Percentiles rank a stretch among this genome's conserved stretches.
These are phyloP conservation scores for Neonectria sp. DNA, from an alignment of 2,329 filamentous ascomycete genomes.

Conservation along the genomic window DNA sequence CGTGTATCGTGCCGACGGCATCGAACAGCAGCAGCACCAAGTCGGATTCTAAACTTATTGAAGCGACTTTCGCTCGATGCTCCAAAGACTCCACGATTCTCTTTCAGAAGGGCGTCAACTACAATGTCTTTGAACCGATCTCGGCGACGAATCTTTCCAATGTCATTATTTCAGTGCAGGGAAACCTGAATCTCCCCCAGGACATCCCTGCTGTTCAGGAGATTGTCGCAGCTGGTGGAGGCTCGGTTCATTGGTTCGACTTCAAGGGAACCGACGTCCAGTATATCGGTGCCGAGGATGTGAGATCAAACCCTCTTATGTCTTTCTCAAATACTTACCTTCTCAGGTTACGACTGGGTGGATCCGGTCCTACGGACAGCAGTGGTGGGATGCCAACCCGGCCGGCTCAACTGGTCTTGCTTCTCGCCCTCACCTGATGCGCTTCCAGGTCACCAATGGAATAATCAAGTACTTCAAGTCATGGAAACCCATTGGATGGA, in stretches of 20 bases:
- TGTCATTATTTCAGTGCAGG: conserved; percentile 27
- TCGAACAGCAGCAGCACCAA: conserved; percentile 19
- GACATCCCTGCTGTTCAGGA: conserved; percentile 27
- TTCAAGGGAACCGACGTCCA: conserved; percentile 26
- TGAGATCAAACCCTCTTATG: background rate
- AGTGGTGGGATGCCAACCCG: conserved; percentile 31
- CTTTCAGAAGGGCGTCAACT: conserved; percentile 27
- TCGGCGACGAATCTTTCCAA: conserved; percentile 21
- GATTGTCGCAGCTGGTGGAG: conserved; percentile 24
- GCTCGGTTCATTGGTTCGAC: conserved; percentile 29
- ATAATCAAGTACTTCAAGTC: conserved; percentile 30
- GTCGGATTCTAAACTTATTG: conserved; percentile 19
- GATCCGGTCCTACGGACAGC: conserved; percentile 28
- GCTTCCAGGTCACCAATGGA: conserved; percentile 30
- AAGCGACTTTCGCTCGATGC: conserved; percentile 18
- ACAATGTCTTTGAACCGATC: conserved; percentile 29
- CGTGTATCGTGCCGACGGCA: conserved; percentile 21
- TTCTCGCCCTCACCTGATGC: conserved; percentile 25
- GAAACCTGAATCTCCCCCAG: conserved; percentile 24
- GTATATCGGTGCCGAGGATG: conserved; percentile 24
- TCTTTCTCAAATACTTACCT: background rate
- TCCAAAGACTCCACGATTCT: conserved; percentile 23
- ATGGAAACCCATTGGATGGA: conserved; percentile 31
- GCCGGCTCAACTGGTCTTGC: conserved; percentile 24
- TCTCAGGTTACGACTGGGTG: conserved; percentile 25